Base-by-base conservation (phyloP, 2,329 filamentous ascomycete genomes). In the Zasmidium angulare region DNA sequence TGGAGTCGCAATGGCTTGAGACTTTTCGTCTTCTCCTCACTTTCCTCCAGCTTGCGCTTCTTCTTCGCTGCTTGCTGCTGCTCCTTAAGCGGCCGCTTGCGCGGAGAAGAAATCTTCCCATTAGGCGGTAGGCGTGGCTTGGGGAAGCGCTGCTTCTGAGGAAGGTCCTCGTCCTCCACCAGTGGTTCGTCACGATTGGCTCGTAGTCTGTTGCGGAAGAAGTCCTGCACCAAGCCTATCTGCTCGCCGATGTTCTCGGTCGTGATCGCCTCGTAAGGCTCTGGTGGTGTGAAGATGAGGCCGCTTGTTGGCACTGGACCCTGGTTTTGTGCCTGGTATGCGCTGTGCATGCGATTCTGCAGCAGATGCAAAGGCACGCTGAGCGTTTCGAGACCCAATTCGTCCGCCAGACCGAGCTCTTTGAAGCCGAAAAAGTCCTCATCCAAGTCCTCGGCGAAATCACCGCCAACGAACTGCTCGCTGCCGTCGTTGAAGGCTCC, bases 371-470 rank as follows among this genome's bases (percentile, higher is more conserved):
- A 82, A 22, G 96, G 95, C 36, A 99, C 95, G 55, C 90, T 93
- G 62, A 98, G 85, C 66, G 89, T 89, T 29, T 93, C 88, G 62
- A 95, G 82, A 19, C 93, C 93, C 72, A 98, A 89, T 73, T 99
- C 95, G 68, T 87, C 89, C 70, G 96, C 92, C 59, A 99, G 83
- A 47, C 95, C 95, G 49, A 99, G 85, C 61, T 96, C 93, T 72
- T 92, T 93, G 84, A 99, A 98, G 24, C 95, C 95, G 71, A 99
- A 99, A 84, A 97, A 99, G 77, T 99, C 95, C 79, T 99, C 95
- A 62, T 93, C 93, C 12, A 99, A 89, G 68, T 99, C 95, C 73
- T 97, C 95, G 0, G 95, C 95, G 74, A 99, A 99, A 75, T 99
- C 95, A 62, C 95, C 95, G 49, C 90, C 91, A 50, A 97, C 88